phyloP scores from a whole-genome alignment of 441 rosid species.

The Pelargonium myrrhifolium region DNA sequence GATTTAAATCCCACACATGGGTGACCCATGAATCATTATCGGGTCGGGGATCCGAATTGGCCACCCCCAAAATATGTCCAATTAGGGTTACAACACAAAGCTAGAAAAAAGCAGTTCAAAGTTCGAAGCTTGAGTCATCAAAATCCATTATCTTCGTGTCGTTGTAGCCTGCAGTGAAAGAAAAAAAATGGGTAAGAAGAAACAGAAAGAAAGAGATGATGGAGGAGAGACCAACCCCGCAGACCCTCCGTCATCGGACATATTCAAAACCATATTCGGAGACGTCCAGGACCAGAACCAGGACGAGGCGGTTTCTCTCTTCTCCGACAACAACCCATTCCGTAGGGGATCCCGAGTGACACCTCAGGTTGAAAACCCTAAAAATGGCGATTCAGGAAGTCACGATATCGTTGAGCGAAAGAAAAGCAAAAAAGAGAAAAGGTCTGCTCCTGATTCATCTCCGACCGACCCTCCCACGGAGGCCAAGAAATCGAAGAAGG shows the following conservation, averaged over 20 bases:
- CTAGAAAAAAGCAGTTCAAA: neutral
- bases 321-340: conserved; percentile 80
- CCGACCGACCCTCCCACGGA: conserved; percentile 12
- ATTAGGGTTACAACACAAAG: conserved; percentile 3
- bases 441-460: conserved; percentile 10
- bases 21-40: no score
- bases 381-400: conserved; percentile 7
- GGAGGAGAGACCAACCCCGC: neutral
- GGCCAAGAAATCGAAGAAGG: conserved; percentile 33
- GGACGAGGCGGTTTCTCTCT: conserved; percentile 33
- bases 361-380: conserved; percentile 10
- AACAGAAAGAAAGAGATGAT: conserved; percentile 21
- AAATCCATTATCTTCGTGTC: neutral
- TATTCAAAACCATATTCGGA: conserved; percentile 44
- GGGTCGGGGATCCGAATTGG: neutral
- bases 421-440: conserved; percentile 24
- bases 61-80: neutral
- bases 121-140: neutral
- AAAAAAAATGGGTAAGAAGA: conserved; percentile 36
- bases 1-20: no score
- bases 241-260: conserved; percentile 19
- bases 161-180: neutral
- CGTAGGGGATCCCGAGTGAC: conserved; percentile 49
- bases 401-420: conserved; percentile 16
- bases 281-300: conserved; percentile 21